A percentile compares a stretch with the other conserved stretches of the same genome.
Evolutionary conservation across 2,329 filamentous ascomycete genomes (phyloP).

Genomic region (Chaetomium strumarium): DNA sequence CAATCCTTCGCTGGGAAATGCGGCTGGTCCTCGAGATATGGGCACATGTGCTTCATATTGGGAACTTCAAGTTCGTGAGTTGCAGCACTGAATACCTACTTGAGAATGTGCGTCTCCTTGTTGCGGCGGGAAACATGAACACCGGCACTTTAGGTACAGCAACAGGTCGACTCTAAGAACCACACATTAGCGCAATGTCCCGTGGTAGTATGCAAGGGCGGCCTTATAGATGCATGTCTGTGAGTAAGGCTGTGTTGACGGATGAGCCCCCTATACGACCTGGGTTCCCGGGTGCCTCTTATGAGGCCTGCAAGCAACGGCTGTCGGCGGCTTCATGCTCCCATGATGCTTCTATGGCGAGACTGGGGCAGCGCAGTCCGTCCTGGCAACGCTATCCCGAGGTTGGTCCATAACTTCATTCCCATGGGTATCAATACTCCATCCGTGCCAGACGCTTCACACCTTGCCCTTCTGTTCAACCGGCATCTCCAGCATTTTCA

Average conservation of each 20-base stretch:
- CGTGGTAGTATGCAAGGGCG: neutral
- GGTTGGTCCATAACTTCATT: neutral
- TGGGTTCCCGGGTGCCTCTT: neutral
- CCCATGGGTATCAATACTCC: conserved; percentile 19
- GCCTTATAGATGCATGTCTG: neutral
- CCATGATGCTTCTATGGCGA: neutral
- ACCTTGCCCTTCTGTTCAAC: conserved; percentile 24
- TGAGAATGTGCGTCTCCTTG: neutral
- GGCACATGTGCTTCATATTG: neutral
- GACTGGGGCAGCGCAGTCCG: neutral
- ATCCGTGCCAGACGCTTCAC: conserved; percentile 12
- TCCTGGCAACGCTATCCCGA: neutral
- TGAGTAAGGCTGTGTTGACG: neutral
- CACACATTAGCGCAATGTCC: neutral
- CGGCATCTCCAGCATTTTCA: conserved; percentile 27
- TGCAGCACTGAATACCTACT: neutral
- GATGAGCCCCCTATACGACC: neutral
- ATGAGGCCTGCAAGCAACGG: neutral
- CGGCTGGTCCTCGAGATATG: too few relatives aligned
- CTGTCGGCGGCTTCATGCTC: neutral
- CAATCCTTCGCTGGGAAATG: too few relatives aligned
- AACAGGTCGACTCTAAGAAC: neutral
- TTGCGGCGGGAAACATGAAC: conserved; percentile 4
- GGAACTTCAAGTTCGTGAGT: neutral
- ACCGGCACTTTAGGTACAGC: neutral